phyloP scores from a whole-genome alignment of 2,329 filamentous ascomycete genomes.

The Colletotrichum sp. region DNA sequence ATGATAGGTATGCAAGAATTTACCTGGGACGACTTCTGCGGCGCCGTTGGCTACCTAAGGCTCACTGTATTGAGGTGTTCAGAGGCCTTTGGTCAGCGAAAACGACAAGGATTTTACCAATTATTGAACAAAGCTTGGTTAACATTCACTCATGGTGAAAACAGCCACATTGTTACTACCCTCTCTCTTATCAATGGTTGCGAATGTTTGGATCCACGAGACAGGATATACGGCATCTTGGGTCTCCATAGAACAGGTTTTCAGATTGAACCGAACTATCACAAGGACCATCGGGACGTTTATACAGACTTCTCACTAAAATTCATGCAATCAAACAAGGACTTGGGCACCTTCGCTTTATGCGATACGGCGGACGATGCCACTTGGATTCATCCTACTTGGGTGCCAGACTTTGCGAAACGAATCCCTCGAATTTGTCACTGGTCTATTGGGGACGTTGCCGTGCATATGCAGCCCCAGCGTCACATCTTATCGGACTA shows the following conservation, averaged over 20 bases:
- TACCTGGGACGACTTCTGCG: not conserved
- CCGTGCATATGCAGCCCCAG: rapidly evolving
- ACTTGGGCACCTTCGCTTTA: rapidly evolving
- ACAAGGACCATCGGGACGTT: not conserved
- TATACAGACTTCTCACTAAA: not conserved
- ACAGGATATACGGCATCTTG: not conserved
- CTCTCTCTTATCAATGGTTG: rapidly evolving
- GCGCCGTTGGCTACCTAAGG: rapidly evolving
- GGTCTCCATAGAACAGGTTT: rapidly evolving
- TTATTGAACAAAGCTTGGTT: rapidly evolving
- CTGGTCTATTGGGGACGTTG: rapidly evolving
- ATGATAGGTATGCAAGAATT: not conserved
- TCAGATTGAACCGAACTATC: rapidly evolving
- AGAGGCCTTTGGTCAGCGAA: rapidly evolving
- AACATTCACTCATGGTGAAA: rapidly evolving
- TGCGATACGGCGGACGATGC: not conserved
- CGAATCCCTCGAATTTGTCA: rapidly evolving
- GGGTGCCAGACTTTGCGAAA: not conserved
- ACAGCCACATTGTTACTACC: rapidly evolving
- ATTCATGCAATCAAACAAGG: too few relatives aligned
- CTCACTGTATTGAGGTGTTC: rapidly evolving
- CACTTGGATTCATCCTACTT: not conserved
- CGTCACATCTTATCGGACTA: rapidly evolving
- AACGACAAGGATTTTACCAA: rapidly evolving
- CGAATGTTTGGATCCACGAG: not conserved